Evolutionary conservation across 352 stramenopile species (phyloP).

Genomic region (Phytophthora sp.): DNA sequence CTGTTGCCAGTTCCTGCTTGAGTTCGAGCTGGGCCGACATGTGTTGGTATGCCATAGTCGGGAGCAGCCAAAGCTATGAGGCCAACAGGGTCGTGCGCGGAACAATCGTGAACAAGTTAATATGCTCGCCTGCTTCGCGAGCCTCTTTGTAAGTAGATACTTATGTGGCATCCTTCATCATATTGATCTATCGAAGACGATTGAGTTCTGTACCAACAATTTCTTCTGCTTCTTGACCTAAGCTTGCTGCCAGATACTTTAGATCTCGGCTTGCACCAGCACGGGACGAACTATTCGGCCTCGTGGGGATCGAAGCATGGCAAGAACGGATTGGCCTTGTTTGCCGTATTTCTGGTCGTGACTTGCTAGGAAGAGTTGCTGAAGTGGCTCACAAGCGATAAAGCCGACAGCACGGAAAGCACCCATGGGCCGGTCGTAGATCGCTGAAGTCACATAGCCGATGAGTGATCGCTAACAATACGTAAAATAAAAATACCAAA

Average conservation of each 20-base stretch:
- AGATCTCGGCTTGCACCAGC: slow-evolving; percentile 35
- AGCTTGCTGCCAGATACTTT: slow-evolving; percentile 5
- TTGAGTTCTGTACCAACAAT: not conserved
- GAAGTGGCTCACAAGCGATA: slow-evolving; percentile 65
- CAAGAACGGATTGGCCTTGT: slow-evolving; percentile 37
- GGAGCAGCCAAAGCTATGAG: slow-evolving; percentile 24
- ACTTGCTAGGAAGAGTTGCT: slow-evolving; percentile 58
- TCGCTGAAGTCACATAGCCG: slow-evolving; percentile 72
- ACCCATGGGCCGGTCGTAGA: slow-evolving; percentile 81
- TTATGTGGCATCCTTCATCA: slow-evolving; percentile 30
- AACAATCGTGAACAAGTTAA: slow-evolving; percentile 16
- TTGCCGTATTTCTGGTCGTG: slow-evolving; percentile 8
- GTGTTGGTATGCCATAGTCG: slow-evolving; percentile 32
- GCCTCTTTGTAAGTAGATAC: slow-evolving; percentile 35
- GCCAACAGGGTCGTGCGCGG: slow-evolving; percentile 3
- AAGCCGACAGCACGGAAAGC: slow-evolving; percentile 70
- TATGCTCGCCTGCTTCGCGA: slow-evolving; percentile 3
- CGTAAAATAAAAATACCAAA: not conserved
- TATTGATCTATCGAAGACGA: slow-evolving; percentile 16
- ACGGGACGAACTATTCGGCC: slow-evolving; percentile 65
- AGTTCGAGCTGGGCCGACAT: slow-evolving; percentile 16
- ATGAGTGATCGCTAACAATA: slow-evolving; percentile 47
- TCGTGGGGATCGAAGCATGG: slow-evolving; percentile 54
- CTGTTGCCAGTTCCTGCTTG: slow-evolving; percentile 19
- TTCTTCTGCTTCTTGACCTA: not conserved